Base-by-base conservation (phyloP, 148 eudicot genomes). In the Cornus florida region DNA sequence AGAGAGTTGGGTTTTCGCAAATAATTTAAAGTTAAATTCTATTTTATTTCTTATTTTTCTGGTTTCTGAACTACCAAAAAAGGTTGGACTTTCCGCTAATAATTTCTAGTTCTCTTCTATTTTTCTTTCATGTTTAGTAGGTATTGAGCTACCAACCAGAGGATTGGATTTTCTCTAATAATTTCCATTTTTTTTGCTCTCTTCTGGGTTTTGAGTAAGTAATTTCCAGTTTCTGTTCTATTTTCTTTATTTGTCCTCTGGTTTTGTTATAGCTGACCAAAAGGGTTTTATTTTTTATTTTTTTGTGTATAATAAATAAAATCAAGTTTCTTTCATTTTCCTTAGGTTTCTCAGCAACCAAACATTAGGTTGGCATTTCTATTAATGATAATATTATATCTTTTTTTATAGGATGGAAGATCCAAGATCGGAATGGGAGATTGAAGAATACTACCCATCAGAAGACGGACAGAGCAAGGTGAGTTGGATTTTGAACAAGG, bases 401-500 rank as follows among this genome's bases (percentile, higher is more conserved):
- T 80, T 53, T 35, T 56, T 24, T 74, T 14, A 46, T 13, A 33
- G 67, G 57, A 53, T 16, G n/a, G 90, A 82, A 67, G 87, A 87
- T 46, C 82, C 77, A 10, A 65, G 73, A 5, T 74, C 75, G 71
- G 87, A 80, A 24, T 82, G 86, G 83, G 79, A 74, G 60, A 75
- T 83, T 31, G 53, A 85, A 59, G 78, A 77, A 39, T 53, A 83
- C 39, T 71, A 41, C 7, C 66, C 79, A 5, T 31, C 50, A 10
- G 84, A 48, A 33, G 53, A 56, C 7, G 64, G 48, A 38, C 28
- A 67, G 8, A 75, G 85, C 41, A 80, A 72, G n/a, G 60, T 77
- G 64, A 69, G 86, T 35, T 78, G 90, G 91, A 71, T 90, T 20
- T 80, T 90, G 80, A 62, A 82, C 68, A 80, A 60, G 74, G 92